Evolutionary conservation across 2,329 filamentous ascomycete genomes (phyloP).

Genomic region (Trichophyton equinum): DNA sequence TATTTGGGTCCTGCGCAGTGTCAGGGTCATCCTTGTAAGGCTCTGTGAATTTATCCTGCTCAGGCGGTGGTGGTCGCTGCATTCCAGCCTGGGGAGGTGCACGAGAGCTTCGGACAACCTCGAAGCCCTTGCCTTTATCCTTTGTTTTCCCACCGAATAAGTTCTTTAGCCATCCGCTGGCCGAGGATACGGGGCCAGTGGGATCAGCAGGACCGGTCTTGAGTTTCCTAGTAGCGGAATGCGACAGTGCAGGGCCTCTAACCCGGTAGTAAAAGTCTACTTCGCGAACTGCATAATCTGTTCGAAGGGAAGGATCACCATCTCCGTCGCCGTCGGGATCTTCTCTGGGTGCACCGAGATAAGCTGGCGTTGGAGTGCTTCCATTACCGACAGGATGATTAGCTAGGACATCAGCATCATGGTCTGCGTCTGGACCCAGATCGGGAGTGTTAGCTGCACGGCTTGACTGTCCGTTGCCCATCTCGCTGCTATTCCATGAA

Average conservation of each 20-base stretch:
- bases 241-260: slow-evolving; percentile 73
- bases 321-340: slow-evolving; percentile 39
- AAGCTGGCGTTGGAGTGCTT: slow-evolving; percentile 40
- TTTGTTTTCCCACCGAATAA: slow-evolving; percentile 76
- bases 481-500: slow-evolving; percentile 37
- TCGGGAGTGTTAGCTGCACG: slow-evolving; percentile 25
- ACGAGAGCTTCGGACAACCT: slow-evolving; percentile 81
- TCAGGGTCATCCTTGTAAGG: slow-evolving; percentile 47
- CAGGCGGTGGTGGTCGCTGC: slow-evolving; percentile 13
- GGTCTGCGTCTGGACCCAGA: slow-evolving; percentile 7
- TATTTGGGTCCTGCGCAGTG: slow-evolving; percentile 15
- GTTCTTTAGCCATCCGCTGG: slow-evolving; percentile 75
- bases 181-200: slow-evolving; percentile 77
- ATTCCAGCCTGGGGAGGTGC: slow-evolving; percentile 32
- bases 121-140: slow-evolving; percentile 91
- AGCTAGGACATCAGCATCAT: slow-evolving; percentile 22
- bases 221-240: slow-evolving; percentile 66
- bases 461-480: slow-evolving; percentile 30
- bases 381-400: slow-evolving; percentile 33
- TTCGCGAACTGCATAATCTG: slow-evolving; percentile 86
- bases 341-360: slow-evolving; percentile 40
- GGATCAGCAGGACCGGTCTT: slow-evolving; percentile 93
- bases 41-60: slow-evolving; percentile 49
- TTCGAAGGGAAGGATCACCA: slow-evolving; percentile 39
- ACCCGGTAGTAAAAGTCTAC: slow-evolving; percentile 96